Evolutionary conservation across 495 filamentous ascomycete species (phyloP).

Genomic region (Stereocaulon alpinum): DNA sequence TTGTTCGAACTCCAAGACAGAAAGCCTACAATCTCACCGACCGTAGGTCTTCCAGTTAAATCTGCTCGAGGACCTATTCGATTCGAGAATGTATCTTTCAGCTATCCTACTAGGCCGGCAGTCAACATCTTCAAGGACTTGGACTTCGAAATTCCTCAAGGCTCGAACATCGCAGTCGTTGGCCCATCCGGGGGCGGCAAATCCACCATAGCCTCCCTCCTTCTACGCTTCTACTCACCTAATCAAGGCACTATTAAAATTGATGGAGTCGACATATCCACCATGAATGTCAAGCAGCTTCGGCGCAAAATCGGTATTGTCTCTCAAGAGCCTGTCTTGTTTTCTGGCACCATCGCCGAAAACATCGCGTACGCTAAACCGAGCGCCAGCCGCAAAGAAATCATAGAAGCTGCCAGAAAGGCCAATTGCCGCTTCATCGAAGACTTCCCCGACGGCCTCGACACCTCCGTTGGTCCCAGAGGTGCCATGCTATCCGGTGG

Average conservation of each 20-base stretch:
- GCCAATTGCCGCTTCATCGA: conserved; percentile 95
- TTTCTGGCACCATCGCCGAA: conserved; percentile 90
- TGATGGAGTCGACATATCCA: conserved; percentile 69
- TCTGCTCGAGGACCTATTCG: conserved; percentile 80
- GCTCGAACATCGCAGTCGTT: conserved; percentile 91
- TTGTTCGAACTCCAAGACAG: conserved; percentile 95
- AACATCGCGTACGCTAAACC: conserved; percentile 94
- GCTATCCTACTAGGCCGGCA: conserved; percentile 82
- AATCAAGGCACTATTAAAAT: conserved; percentile 70
- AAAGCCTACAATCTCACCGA: conserved; percentile 73
- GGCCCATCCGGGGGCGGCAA: conserved; percentile 93
- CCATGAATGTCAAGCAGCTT: conserved; percentile 91
- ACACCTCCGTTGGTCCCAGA: conserved; percentile 84
- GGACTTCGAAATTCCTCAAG: conserved; percentile 82
- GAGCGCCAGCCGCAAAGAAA: conserved; percentile 63
- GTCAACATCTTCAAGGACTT: conserved; percentile 85
- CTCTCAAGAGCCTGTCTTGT: conserved; percentile 88
- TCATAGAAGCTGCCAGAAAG: conserved; percentile 75
- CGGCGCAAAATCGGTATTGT: conserved; percentile 91
- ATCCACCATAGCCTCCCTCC: conserved; percentile 78
- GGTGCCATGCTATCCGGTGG: conserved; percentile 92
- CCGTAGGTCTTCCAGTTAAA: conserved; percentile 61
- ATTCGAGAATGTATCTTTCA: conserved; percentile 76
- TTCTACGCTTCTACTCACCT: conserved; percentile 85
- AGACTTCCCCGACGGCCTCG: conserved; percentile 92